Base-by-base conservation (phyloP, 2,329 filamentous ascomycete species). In the Sclerotinia trifoliorum region DNA sequence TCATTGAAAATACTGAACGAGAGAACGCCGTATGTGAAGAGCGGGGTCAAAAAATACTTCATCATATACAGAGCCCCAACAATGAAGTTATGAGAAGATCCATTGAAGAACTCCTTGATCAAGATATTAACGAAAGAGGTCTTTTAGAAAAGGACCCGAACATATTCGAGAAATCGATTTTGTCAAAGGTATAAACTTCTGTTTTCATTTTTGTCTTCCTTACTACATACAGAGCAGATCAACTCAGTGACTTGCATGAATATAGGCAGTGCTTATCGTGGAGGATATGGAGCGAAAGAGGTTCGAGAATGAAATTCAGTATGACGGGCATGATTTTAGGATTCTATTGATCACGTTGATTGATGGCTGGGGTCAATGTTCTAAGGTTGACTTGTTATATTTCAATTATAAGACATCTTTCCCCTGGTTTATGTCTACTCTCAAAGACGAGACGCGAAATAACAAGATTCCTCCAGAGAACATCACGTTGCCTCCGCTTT, bases 361-460 rank as follows among this genome's bases (percentile, higher is more conserved):
- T 29, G 39, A 63, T 24, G 65, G 65, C 6, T 67, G 65, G 65
- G 65, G 46, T 1, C 35, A 67, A 35, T 26, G 11, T 67, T 17
- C 48, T 24, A 49, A 24, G 19, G 26, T 62, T 21, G 48, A 67
- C 6, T 10, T 49, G 42, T 52, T 75, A 0, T 73, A 60, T 39
- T 72, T 74, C 24, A 62, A 62, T 19, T 52, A 29, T n/a, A 55
- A 52, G 2, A 69, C 63, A 32, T 49, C 69, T 5, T 74, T 74
- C 51, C 10, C 21, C 8, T 26, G 21, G 10, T 71, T 75, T 35
- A 26, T 71, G 17, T 26, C 21, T 2, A 68, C 21, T 5, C 70
- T 75, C 48, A 73, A 71, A 58, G 69, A 70, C 29, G 70, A 70
- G 32, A 74, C 70, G 6, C 57, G 68, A 48, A 48, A 66, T 19